Evolutionary conservation across 2,329 filamentous ascomycete genomes (phyloP).

Genomic region (Exophiala xenobiotica): DNA sequence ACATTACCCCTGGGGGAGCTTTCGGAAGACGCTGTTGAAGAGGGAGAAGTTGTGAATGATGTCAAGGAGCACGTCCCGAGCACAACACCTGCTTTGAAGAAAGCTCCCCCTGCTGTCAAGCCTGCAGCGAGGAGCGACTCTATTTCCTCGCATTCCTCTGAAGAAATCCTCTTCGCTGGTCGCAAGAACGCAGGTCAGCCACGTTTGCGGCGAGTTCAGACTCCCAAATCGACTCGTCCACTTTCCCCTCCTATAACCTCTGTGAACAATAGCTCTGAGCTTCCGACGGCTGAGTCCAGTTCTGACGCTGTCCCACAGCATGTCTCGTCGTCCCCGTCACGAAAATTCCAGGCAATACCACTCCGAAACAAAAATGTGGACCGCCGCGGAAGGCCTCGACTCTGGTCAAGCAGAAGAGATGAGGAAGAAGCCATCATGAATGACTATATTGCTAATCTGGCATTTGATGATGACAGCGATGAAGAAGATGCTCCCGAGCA

Average conservation of each 20-base stretch:
- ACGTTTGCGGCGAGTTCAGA: not conserved
- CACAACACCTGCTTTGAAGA: not conserved
- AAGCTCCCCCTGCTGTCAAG: not conserved
- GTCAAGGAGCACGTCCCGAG: not conserved
- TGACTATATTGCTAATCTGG: constrained; percentile 62
- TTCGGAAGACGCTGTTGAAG: not conserved
- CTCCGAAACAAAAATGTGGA: not conserved
- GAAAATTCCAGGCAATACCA: constrained; percentile 8
- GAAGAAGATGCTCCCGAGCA: constrained; percentile 25
- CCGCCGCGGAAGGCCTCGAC: constrained; percentile 6
- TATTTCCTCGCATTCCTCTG: constrained; percentile 23
- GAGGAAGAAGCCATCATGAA: constrained; percentile 60
- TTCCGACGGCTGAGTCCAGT: not conserved
- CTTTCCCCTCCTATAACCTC: not conserved
- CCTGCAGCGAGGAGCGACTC: constrained; percentile 14
- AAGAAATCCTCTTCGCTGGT: constrained; percentile 28
- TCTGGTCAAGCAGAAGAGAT: constrained; percentile 21
- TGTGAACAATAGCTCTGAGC: not conserved
- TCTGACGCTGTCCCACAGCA: not conserved
- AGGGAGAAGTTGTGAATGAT: not conserved
- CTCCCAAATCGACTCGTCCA: not conserved
- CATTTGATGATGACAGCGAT: constrained; percentile 30
- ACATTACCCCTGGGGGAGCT: too few species aligned
- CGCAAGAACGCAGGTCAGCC: constrained; percentile 11
- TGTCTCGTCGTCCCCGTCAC: not conserved